Conservation (phyloP, 2,329 filamentous ascomycete genomes). For the Leptographium galeiforme region DNA sequence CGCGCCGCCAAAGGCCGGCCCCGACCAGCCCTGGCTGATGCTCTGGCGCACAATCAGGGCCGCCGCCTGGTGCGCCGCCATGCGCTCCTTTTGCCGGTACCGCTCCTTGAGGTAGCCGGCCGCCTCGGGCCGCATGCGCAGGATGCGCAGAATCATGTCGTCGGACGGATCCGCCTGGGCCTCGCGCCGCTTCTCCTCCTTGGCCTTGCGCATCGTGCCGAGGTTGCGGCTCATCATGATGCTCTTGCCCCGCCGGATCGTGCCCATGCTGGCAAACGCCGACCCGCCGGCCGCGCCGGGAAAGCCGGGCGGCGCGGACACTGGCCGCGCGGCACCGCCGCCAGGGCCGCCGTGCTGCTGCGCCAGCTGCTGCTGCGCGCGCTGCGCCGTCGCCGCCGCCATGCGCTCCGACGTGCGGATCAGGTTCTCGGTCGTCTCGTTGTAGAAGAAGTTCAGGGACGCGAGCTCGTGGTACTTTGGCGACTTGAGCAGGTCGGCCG, state of each 20-base stretch:
- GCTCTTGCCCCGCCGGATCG: slow-evolving; percentile 54
- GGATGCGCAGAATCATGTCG: slow-evolving; percentile 91
- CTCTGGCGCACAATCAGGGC: slow-evolving; percentile 93
- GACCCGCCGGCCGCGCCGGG: slow-evolving; percentile 17
- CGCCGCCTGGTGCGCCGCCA: slow-evolving; percentile 79
- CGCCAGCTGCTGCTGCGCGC: slow-evolving; percentile 55
- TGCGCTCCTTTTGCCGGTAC: slow-evolving; percentile 83
- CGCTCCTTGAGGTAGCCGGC: slow-evolving; percentile 76
- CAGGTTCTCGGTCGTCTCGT: slow-evolving; percentile 78
- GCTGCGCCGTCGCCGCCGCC: slow-evolving; percentile 72
- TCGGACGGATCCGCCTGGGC: slow-evolving; percentile 93
- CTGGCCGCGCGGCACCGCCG: slow-evolving; percentile 40
- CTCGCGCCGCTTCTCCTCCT: slow-evolving; percentile 90
- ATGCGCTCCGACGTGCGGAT: slow-evolving; percentile 94
- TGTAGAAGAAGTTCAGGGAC: slow-evolving; percentile 97
- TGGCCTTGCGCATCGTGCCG: slow-evolving; percentile 89
- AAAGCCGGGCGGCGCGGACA: slow-evolving; percentile 32
- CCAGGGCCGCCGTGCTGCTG: slow-evolving; percentile 36
- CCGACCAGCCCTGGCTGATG: slow-evolving; percentile 44
- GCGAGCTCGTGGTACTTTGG: slow-evolving; percentile 97
- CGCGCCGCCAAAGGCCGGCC: slow-evolving; percentile 24
- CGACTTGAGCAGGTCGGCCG: slow-evolving; percentile 82
- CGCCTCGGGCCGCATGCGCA: slow-evolving; percentile 90
- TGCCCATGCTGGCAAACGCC: slow-evolving; percentile 53
- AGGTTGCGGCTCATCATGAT: slow-evolving; percentile 93